These are phyloP conservation scores for Pichia membranifaciens DNA, from an alignment of 805 yeast species.

Conservation along the genomic window DNA sequence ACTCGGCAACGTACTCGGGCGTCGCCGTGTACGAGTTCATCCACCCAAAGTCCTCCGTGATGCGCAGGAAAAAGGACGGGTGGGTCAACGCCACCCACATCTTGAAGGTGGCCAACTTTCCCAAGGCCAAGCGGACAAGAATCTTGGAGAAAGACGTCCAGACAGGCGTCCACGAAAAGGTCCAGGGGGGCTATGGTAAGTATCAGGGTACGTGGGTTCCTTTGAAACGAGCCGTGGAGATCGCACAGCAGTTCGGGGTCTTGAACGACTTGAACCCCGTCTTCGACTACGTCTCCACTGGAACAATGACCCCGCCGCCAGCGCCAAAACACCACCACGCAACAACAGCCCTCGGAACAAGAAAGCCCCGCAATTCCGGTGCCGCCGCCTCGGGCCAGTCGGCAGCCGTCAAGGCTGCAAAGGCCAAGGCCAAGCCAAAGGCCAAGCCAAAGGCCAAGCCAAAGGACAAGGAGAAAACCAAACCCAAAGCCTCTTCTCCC, in stretches of 20 bases:
- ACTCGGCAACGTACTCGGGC: slow-evolving; percentile 74
- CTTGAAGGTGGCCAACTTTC: slow-evolving; percentile 86
- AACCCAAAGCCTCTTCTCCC: slow-evolving; percentile 6
- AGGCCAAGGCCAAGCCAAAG: not conserved
- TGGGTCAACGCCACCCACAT: slow-evolving; percentile 96
- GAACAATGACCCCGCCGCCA: slow-evolving; percentile 49
- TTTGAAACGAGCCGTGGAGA: slow-evolving; percentile 59
- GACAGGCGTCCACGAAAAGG: slow-evolving; percentile 81
- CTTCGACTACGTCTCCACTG: slow-evolving; percentile 53
- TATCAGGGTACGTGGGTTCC: slow-evolving; percentile 99
- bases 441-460: not conserved
- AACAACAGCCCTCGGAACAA: slow-evolving; percentile 38
- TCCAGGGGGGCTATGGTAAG: slow-evolving; percentile 96
- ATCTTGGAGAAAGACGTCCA: slow-evolving; percentile 93
- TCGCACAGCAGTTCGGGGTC: slow-evolving; percentile 63
- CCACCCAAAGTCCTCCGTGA: slow-evolving; percentile 63
- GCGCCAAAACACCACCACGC: slow-evolving; percentile 67
- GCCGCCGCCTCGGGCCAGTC: not conserved
- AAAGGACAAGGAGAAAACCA: not conserved
- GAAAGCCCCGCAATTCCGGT: slow-evolving; percentile 9
- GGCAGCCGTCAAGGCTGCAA: no score
- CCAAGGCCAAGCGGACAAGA: slow-evolving; percentile 89
- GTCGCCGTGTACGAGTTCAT: slow-evolving; percentile 79
- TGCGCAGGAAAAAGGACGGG: slow-evolving; percentile 71
- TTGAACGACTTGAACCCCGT: slow-evolving; percentile 56